A percentile compares a stretch with the other conserved stretches of the same genome.
These are phyloP conservation scores for Plasmodium knowlesi DNA, from an alignment of 169 alveolate species.

Conservation along the genomic window DNA sequence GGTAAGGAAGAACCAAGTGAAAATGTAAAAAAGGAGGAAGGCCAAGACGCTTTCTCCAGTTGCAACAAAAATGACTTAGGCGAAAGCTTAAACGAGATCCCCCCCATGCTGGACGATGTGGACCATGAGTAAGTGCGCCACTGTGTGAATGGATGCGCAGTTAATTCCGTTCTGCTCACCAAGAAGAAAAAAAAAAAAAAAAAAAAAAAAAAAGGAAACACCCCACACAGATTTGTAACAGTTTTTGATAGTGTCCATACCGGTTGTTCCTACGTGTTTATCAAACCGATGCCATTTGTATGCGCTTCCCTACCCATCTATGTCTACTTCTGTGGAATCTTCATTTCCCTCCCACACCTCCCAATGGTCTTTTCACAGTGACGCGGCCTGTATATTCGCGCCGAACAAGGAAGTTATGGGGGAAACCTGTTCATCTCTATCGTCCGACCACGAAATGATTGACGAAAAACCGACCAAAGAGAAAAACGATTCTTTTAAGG, in stretches of 20 bases:
- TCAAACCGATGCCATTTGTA: background rate
- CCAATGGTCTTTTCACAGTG: background rate
- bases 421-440: conserved; percentile 66
- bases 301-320: background rate
- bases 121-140: conserved; percentile 41
- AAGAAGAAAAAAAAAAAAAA: background rate
- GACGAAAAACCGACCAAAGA: conserved; percentile 47
- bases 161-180: background rate
- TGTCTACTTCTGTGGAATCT: background rate
- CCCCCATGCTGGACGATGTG: conserved; percentile 37
- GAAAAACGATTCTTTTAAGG: conserved; percentile 46
- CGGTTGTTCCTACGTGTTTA: background rate
- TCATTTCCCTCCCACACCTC: background rate
- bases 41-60: background rate
- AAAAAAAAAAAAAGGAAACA: background rate
- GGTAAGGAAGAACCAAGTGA: background rate
- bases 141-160: background rate
- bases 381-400: conserved; percentile 67
- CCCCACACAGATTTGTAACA: background rate
- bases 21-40: background rate
- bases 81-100: conserved; percentile 10
- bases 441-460: conserved; percentile 68
- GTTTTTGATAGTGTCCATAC: background rate
- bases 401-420: conserved; percentile 72
- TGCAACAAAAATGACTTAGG: conserved; percentile 28